A percentile compares a stretch with the other conserved stretches of the same genome.
Evolutionary conservation across 129 eudicot genomes (phyloP).

Genomic region (Arctium lappa): DNA sequence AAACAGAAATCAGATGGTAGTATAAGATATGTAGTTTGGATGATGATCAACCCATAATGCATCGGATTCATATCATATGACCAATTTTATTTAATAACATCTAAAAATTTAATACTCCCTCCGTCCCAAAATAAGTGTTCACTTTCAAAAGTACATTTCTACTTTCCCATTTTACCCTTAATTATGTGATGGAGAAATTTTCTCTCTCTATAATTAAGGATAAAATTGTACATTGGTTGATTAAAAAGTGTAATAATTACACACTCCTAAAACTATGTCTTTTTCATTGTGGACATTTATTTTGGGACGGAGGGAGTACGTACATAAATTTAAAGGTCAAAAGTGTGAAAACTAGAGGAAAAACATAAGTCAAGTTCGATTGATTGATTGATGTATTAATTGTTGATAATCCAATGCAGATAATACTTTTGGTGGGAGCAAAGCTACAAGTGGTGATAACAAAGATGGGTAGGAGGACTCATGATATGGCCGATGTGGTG

Average conservation of each 20-base stretch:
- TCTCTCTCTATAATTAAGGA: too few relatives aligned
- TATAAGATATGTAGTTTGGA: neutral
- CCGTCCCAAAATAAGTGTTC: too few relatives aligned
- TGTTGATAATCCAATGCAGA: constrained; percentile 24
- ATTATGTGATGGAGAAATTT: too few relatives aligned
- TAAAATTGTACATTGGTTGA: too few relatives aligned
- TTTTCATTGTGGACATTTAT: too few relatives aligned
- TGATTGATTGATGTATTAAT: neutral
- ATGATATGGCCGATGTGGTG: constrained; percentile 49
- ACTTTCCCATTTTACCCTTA: too few relatives aligned
- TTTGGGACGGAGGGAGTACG: too few relatives aligned
- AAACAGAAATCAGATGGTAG: neutral
- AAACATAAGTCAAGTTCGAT: neutral
- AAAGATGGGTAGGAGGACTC: constrained; percentile 54
- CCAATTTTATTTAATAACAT: neutral
- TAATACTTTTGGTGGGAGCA: constrained; percentile 58
- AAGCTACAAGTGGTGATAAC: constrained; percentile 68
- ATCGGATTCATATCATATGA: too few relatives aligned
- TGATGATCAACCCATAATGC: neutral
- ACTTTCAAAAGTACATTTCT: too few relatives aligned
- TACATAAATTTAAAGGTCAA: neutral
- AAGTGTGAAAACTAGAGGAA: neutral
- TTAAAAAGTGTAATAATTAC: too few relatives aligned
- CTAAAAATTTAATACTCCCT: neutral
- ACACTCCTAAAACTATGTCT: too few relatives aligned